Evolutionary conservation across 768 basidiomycete genomes (phyloP), one percentile per base, ranked within the genome.

Genomic region (Naganishia vaughanmartiniae): DNA sequence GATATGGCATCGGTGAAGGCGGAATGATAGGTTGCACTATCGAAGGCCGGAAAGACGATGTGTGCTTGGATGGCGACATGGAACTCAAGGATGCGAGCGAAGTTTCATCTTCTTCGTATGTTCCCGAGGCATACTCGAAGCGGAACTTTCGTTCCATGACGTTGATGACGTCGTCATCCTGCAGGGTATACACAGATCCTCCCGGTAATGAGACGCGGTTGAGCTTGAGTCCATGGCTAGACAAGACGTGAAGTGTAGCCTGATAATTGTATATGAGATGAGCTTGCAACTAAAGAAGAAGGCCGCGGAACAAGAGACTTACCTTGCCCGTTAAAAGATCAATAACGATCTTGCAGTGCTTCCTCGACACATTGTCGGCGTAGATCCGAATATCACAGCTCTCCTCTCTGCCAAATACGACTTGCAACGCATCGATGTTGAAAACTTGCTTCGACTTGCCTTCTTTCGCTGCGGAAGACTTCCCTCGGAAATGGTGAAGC

Each of bases 141-240:
- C 74, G 69, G 72, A 81, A 81, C 10, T 74, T 68, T 65, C 78
- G 77, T 68, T 78, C 77, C 57, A 76, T 74, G 34, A 81, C 76
- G 39, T 73, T 75, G 67, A 81, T 76, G 12, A 72, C 65, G 54
- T 81, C 80, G 21, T 72, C 69, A 34, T 76, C 69, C 15, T 67
- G 42, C 0, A 81, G 73, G 72, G 73, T 69, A 19, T 70, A 42
- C 3, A 67, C 69, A 0, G 70, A 66, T 4, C 66, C 34, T 31
- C 67, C 67, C 6, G 68, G 70, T 7, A 63, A 17, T 7, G 76
- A 74, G 7, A 74, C 57, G 30, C 74, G 70, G 57, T 74, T 73
- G 45, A 67, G 39, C 36, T 67, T 66, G 63, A 70, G 54, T 11
- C 79, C 79, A 53, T 76, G 75, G 21, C 72, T 63, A 0, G 79